Evolutionary conservation across 2,329 filamentous ascomycete genomes (phyloP).

Genomic region (Venturia carpophila): DNA sequence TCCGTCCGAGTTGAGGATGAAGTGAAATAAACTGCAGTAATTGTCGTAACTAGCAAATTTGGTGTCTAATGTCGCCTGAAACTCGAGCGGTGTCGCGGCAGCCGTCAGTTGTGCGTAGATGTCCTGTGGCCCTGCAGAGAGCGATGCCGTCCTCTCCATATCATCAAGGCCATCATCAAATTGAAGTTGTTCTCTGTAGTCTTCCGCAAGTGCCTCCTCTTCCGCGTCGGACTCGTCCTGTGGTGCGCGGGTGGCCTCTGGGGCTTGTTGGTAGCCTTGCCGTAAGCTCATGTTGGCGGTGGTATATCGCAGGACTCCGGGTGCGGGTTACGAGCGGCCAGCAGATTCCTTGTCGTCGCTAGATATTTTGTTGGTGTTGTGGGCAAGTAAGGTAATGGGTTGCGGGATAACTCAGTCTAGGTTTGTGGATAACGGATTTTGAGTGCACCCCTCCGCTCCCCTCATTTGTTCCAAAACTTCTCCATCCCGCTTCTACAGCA

Average conservation of each 20-base stretch:
- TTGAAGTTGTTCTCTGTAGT: slow-evolving; percentile 93
- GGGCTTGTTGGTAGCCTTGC: slow-evolving; percentile 29
- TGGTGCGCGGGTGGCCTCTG: slow-evolving; percentile 31
- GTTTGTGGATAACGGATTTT: background rate
- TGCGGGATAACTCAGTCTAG: no score
- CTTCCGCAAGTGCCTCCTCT: slow-evolving; percentile 90
- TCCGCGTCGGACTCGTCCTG: slow-evolving; percentile 88
- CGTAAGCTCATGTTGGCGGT: slow-evolving; percentile 29
- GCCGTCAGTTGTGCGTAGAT: slow-evolving; percentile 87
- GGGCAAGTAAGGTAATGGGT: background rate
- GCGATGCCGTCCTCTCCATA: slow-evolving; percentile 57
- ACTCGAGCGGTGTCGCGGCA: slow-evolving; percentile 90
- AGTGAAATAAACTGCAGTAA: slow-evolving; percentile 99
- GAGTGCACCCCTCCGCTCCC: background rate
- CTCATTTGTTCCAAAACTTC: background rate
- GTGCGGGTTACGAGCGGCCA: background rate
- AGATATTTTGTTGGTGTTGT: slow-evolving; percentile 1
- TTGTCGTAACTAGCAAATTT: slow-evolving; percentile 99
- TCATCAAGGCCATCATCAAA: slow-evolving; percentile 68
- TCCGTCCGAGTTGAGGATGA: slow-evolving; percentile 98
- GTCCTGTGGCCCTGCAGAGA: slow-evolving; percentile 61
- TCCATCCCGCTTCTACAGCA: background rate
- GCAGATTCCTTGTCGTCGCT: background rate
- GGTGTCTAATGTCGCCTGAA: slow-evolving; percentile 87
- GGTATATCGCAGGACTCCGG: background rate